A percentile compares a stretch with the other conserved stretches of the same genome.
Evolutionary conservation across 108 stramenopile species (phyloP).

Genomic region (Asterionellopsis glacialis): DNA sequence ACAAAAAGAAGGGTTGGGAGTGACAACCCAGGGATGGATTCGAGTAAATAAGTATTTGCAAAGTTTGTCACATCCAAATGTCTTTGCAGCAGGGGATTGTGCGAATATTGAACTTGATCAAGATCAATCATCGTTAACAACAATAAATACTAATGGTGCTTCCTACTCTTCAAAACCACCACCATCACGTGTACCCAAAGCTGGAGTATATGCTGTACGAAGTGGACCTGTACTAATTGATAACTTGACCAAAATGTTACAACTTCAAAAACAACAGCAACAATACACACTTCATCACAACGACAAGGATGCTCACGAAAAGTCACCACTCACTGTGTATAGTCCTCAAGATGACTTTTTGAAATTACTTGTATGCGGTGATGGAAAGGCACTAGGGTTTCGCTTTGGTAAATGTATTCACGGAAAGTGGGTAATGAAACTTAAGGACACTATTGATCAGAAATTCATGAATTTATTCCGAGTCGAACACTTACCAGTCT

Average conservation of each 20-base stretch:
- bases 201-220: constrained; percentile 88
- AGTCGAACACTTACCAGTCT: constrained; percentile 31
- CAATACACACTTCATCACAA: constrained; percentile 3
- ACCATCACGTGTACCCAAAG: constrained; percentile 53
- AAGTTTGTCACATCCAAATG: constrained; percentile 65
- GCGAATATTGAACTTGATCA: constrained; percentile 39
- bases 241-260: constrained; percentile 54
- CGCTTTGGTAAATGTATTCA: constrained; percentile 79
- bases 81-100: constrained; percentile 90
- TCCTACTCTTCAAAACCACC: constrained; percentile 16
- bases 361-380: constrained; percentile 78
- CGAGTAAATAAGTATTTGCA: constrained; percentile 67
- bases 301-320: neutral
- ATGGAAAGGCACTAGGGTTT: constrained; percentile 84
- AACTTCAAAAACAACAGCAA: constrained; percentile 3
- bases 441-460: constrained; percentile 76
- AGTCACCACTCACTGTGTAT: constrained; percentile 24
- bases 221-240: constrained; percentile 78
- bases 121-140: constrained; percentile 1
- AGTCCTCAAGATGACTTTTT: constrained; percentile 82
- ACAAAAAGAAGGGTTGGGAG: constrained; percentile 44
- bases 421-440: constrained; percentile 83
- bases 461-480: constrained; percentile 81
- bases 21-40: constrained; percentile 75
- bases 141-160: neutral